Evolutionary conservation across 2,329 filamentous ascomycete species (phyloP), one percentile per base, ranked within the genome.

Genomic region (Neocucurbitaria cava): DNA sequence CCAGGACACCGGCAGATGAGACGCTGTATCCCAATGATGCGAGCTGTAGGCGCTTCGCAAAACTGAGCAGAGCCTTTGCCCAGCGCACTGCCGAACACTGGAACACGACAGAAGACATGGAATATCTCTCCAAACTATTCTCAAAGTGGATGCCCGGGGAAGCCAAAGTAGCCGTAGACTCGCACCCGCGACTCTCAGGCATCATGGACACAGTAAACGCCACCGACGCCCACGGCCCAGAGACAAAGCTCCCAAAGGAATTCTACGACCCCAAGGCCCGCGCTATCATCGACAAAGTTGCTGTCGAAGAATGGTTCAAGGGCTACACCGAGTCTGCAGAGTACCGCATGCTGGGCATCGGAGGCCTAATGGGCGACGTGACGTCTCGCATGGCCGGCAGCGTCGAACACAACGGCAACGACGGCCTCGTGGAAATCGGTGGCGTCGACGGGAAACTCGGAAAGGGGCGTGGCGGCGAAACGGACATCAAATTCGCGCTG

Each of bases 131-230:
- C 66, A 87, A 85, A 56, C 78, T 90, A 54, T 87, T 93, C 49
- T 87, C 89, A 31, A 92, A 90, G 73, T 96, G 89, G 86, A 96
- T 98, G 90, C 91, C 92, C 0, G 82, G 86, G 7, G 82, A 83
- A 41, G 72, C 73, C 26, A 82, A 83, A 35, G 87, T 97, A 8
- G 90, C 89, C 23, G 91, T 98, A 8, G 92, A 97, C 74, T 88
- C 88, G 1, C 88, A 89, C 55, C 95, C 95, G 0, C 84, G 93
- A 40, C 81, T 98, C 11, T 92, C 88, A 5, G 95, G 95, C 48
- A 89, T 99, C 67, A 92, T 96, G 89, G 95, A 99, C 77, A 95
- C 91, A 0, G 85, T 98, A 69, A 98, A 97, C 72, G 87, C 91
- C 6, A 96, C 92, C 0, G 81, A 90, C 11, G 94, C 93, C 2